These are phyloP conservation scores for Nemania bipapillata DNA, from an alignment of 2,329 filamentous ascomycete genomes.

Conservation along the genomic window DNA sequence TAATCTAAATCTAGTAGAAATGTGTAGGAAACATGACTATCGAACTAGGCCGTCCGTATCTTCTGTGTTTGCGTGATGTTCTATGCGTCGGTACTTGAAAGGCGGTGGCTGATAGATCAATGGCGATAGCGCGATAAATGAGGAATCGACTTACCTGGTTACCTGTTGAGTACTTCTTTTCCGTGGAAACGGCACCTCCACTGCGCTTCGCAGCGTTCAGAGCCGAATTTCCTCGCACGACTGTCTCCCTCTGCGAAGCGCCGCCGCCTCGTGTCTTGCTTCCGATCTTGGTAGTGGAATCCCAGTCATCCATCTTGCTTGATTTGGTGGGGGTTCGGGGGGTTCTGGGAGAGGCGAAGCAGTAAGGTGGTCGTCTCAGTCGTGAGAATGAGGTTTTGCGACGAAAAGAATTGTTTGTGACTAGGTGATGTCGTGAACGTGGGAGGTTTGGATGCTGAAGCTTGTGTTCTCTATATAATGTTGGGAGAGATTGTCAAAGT, in stretches of 20 bases:
- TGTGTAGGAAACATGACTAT: no score
- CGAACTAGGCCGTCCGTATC: not conserved
- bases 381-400: not conserved
- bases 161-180: conserved; percentile 86
- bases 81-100: not conserved
- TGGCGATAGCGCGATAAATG: not conserved
- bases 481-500: conserved; percentile 1
- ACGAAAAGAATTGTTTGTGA: no score
- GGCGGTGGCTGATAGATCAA: not conserved
- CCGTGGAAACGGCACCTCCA: conserved; percentile 80
- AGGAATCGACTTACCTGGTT: conserved; percentile 74
- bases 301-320: conserved; percentile 79
- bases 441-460: not conserved
- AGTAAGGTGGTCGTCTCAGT: conserved; percentile 8
- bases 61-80: not conserved
- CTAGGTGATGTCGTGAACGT: no score
- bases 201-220: conserved; percentile 89
- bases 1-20: not conserved
- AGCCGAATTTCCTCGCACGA: conserved; percentile 82
- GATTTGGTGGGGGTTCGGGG: conserved; percentile 48
- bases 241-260: conserved; percentile 78
- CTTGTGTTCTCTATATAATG: no score
- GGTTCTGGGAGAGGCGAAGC: conserved; percentile 46
- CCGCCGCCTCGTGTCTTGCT: conserved; percentile 80
- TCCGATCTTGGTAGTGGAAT: conserved; percentile 90